Conservation (phyloP, 352 stramenopile genomes). For the Phytophthora cryptogea region DNA sequence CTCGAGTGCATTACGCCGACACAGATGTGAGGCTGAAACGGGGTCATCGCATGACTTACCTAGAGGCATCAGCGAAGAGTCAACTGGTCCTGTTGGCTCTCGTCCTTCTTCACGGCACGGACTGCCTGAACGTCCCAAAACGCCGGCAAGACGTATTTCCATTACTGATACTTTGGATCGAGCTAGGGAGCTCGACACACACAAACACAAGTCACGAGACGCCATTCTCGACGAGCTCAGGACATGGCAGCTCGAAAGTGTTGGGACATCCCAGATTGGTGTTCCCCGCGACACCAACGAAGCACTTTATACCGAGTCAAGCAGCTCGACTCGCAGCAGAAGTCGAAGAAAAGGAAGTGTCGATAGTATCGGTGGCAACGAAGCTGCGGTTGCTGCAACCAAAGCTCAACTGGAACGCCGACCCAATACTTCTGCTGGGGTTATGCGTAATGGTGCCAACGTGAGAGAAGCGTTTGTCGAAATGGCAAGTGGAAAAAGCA, state of each 20-base stretch:
- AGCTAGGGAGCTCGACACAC: conserved; percentile 60
- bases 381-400: conserved; percentile 1
- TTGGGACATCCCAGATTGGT: conserved; percentile 42
- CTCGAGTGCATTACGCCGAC: conserved; percentile 76
- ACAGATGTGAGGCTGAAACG: conserved; percentile 64
- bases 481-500: not conserved
- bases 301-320: conserved; percentile 16
- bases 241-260: conserved; percentile 67
- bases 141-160: conserved; percentile 59
- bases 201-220: conserved; percentile 65
- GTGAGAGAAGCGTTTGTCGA: conserved; percentile 70
- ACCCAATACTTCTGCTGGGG: conserved; percentile 58
- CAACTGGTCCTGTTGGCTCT: conserved; percentile 1
- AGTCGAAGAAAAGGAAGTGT: conserved; percentile 37
- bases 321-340: conserved; percentile 7
- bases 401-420: conserved; percentile 32
- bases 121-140: conserved; percentile 51
- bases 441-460: conserved; percentile 40
- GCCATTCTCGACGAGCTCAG: conserved; percentile 70
- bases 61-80: conserved; percentile 3
- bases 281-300: conserved; percentile 35
- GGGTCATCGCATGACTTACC: conserved; percentile 13
- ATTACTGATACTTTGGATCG: conserved; percentile 83
- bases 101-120: conserved; percentile 20
- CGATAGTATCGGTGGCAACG: conserved; percentile 9